A percentile compares a stretch with the other conserved stretches of the same genome.
These are phyloP conservation scores for Puccinia polysora DNA, from an alignment of 1,284 basidiomycete species.

Conservation along the genomic window DNA sequence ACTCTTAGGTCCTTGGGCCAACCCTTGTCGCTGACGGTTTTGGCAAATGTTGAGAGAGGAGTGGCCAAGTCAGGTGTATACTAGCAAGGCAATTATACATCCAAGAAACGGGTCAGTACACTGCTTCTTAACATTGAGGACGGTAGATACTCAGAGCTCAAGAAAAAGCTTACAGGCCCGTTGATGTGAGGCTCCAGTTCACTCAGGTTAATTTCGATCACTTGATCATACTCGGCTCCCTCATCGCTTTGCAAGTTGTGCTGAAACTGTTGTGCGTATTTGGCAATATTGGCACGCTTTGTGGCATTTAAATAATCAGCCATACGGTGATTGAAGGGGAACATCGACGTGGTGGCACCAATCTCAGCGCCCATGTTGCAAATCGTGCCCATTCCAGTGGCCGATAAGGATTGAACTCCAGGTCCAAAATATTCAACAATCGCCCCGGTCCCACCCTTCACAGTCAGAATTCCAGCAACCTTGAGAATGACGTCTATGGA, in stretches of 20 bases:
- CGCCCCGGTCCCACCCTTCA: slow-evolving; percentile 95
- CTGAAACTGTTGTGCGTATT: slow-evolving; percentile 82
- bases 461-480: slow-evolving; percentile 92
- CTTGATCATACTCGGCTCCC: slow-evolving; percentile 86
- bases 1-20: slow-evolving; percentile 98
- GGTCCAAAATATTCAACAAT: slow-evolving; percentile 90
- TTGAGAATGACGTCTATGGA: slow-evolving; percentile 91
- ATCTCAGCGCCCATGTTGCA: slow-evolving; percentile 99
- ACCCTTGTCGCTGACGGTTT: slow-evolving; percentile 85
- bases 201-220: slow-evolving; percentile 89
- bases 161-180: slow-evolving; percentile 62
- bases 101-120: too few species aligned
- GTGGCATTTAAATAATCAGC: slow-evolving; percentile 87
- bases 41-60: slow-evolving; percentile 82
- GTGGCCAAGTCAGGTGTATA: slow-evolving; percentile 65
- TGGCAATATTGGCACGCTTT: slow-evolving; percentile 78
- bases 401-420: slow-evolving; percentile 91
- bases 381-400: slow-evolving; percentile 98
- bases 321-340: slow-evolving; percentile 98
- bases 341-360: slow-evolving; percentile 94
- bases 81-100: too few species aligned
- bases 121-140: neutral
- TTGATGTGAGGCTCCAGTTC: slow-evolving; percentile 99
- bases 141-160: neutral
- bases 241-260: slow-evolving; percentile 89